Evolutionary conservation across 371 early-diverging fungal species (phyloP), one percentile per base, ranked within the genome.

Genomic region (Saksenaea oblongispora): DNA sequence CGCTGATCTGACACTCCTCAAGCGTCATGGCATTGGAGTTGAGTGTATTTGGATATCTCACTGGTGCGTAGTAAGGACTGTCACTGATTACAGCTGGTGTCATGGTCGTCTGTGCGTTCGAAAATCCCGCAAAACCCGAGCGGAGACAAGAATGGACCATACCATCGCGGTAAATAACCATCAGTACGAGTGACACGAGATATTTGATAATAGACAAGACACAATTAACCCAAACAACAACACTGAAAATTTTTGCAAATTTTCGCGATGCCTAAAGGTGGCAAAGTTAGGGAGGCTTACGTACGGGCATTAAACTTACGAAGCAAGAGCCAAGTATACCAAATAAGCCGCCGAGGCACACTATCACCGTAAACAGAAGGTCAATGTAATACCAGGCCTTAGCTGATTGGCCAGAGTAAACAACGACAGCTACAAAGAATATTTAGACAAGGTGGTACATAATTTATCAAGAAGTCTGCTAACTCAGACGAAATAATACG

Each of bases 371-470:
- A 22, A 81, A 71, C 17, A 81, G 34, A 18, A 78, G 63, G 37
- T 76, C 76, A 24, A 81, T 71, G 39, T 76, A 76, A 54, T 78
- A 81, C 75, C 79, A 76, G 5, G 79, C 71, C 61, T 62, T 73
- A 0, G 79, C 76, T 44, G 74, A 62, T 53, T 81, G 82, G 44
- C 82, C 75, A 34, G 82, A 78, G 62, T 81, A 81, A 15, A 75
- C 63, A 24, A 74, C 65, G 37, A 73, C 72, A 22, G 79, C 82
- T 81, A 66, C 56, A 44, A 35, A 9, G n/a, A 54, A 54, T 34
- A 13, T 57, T 39, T 58, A 58, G 44, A 42, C 26, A 24, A 34
- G 34, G 34, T 55, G 24, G 18, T 39, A 42, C 24, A 62, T 24
- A 31, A 51, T 41, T 28, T 54, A 58, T 22, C 11, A 36, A 34